phyloP scores from a whole-genome alignment of 2,329 filamentous ascomycete species.

The Microdochium paspali region DNA sequence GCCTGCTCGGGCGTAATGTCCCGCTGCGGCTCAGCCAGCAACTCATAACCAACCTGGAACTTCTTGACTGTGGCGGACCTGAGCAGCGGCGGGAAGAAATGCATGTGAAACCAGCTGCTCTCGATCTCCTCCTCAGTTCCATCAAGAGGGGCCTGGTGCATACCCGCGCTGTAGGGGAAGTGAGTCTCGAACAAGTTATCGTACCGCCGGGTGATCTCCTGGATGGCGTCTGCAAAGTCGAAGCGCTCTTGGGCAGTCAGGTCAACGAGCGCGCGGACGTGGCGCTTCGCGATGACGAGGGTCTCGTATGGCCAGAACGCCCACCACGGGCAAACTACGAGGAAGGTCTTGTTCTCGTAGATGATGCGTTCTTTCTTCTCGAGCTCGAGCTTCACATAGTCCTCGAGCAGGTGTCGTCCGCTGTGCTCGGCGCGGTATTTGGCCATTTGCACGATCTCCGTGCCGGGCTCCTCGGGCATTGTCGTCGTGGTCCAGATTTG shows the following conservation, averaged over 20 bases:
- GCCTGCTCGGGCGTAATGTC: slow-evolving; percentile 98
- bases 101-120: slow-evolving; percentile 85
- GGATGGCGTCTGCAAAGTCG: slow-evolving; percentile 72
- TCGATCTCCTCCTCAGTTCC: slow-evolving; percentile 77
- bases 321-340: slow-evolving; percentile 95
- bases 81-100: slow-evolving; percentile 92
- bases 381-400: slow-evolving; percentile 78
- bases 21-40: slow-evolving; percentile 94
- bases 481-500: slow-evolving; percentile 93
- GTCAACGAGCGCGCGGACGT: slow-evolving; percentile 79
- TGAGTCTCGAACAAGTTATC: slow-evolving; percentile 96
- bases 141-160: slow-evolving; percentile 87
- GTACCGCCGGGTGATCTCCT: slow-evolving; percentile 83
- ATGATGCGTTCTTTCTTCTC: slow-evolving; percentile 78
- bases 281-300: slow-evolving; percentile 75
- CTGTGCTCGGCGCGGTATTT: slow-evolving; percentile 67
- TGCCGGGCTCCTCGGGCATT: slow-evolving; percentile 77
- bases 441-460: slow-evolving; percentile 69
- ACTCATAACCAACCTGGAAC: slow-evolving; percentile 92
- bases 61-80: slow-evolving; percentile 91
- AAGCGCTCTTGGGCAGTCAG: slow-evolving; percentile 61
- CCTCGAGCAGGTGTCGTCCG: slow-evolving; percentile 69
- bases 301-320: slow-evolving; percentile 96
- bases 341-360: slow-evolving; percentile 76
- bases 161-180: slow-evolving; percentile 94